These are phyloP conservation scores for Malassezia psittaci DNA, from an alignment of 1,284 basidiomycete species.

Conservation along the genomic window DNA sequence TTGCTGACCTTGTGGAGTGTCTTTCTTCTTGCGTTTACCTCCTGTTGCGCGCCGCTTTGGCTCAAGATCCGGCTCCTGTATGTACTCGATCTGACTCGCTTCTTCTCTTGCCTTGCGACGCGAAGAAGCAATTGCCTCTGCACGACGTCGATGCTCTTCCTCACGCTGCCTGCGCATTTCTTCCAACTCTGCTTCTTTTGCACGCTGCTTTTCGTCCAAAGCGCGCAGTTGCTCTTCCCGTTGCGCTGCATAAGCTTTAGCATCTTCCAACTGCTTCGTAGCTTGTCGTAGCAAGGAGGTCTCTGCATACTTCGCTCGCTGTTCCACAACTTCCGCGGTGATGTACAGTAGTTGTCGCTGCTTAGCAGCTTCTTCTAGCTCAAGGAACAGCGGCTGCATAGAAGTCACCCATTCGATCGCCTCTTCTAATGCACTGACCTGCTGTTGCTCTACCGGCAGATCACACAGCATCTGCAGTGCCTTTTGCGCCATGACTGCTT, in stretches of 20 bases:
- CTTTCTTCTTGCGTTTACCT: constrained; percentile 18
- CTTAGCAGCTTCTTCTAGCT: constrained; percentile 30
- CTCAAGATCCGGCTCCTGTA: constrained; percentile 28
- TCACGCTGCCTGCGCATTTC: constrained; percentile 29
- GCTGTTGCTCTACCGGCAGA: constrained; percentile 26
- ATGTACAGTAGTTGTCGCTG: constrained; percentile 33
- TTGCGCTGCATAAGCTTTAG: constrained; percentile 30
- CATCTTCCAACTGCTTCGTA: constrained; percentile 24
- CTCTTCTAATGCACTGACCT: constrained; percentile 22
- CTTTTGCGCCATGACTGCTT: constrained; percentile 41
- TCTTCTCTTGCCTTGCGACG: constrained; percentile 32
- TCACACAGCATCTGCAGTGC: constrained; percentile 43
- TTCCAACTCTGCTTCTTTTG: constrained; percentile 31
- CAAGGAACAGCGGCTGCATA: constrained; percentile 22
- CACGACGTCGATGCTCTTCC: constrained; percentile 28
- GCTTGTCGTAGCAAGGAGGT: constrained; percentile 31
- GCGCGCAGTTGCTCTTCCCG: constrained; percentile 23
- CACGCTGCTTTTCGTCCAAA: constrained; percentile 26
- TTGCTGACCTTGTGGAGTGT: neutral
- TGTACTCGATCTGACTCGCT: constrained; percentile 35
- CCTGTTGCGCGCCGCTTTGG: constrained; percentile 14
- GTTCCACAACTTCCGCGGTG: constrained; percentile 39
- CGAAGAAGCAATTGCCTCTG: constrained; percentile 36
- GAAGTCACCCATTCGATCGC: constrained; percentile 30
- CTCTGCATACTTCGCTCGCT: constrained; percentile 42